Base-by-base conservation (phyloP, 495 filamentous ascomycete genomes). In the Acidomyces sp. region DNA sequence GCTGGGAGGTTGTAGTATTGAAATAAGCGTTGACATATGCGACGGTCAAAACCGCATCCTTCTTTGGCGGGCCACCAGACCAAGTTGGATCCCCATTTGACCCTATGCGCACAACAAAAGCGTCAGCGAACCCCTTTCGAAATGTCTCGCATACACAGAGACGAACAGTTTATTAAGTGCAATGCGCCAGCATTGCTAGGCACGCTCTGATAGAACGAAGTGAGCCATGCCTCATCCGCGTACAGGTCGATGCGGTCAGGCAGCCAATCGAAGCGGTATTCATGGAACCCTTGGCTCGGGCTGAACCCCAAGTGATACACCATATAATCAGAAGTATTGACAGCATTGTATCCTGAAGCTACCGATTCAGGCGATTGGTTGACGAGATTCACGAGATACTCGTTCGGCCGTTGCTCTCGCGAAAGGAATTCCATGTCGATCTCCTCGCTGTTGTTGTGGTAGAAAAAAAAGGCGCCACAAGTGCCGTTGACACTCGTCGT, bases 401-500 rank as follows among this genome's bases (percentile, higher is more conserved):
- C 34, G 12, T 34, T 34, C 6, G 35, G 12, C 29, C 45, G 47
- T 3, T 23, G 1, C 39, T 76, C 76, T 37, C 82, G 65, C 31
- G 31, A 34, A 12, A 34, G 31, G 15, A 34, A 6, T 18, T 34
- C 31, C 57, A 86, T 72, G 55, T 86, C 81, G 45, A 85, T 82
- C 48, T 86, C 81, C 55, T 82, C 78, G 3, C 75, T 78, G 55
- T 86, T 72, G 54, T 85, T 81, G 55, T 69, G 69, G 59, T 80
- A 86, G 77, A 78, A 85, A 55, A 85, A 86, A 55, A 85, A 85
- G 12, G 81, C 78, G 16, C 67, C 74, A 57, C 81, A 86, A 6
- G 81, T 85, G 11, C 81, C 81, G 19, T 61, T 50, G 4, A 68
- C 49, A 39, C 51, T 51, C 1, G 76, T 69, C 27, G 76, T 48